Evolutionary conservation across 257 asterid genomes (phyloP), one percentile per base, ranked within the genome.

Genomic region (Perilla frutescens): DNA sequence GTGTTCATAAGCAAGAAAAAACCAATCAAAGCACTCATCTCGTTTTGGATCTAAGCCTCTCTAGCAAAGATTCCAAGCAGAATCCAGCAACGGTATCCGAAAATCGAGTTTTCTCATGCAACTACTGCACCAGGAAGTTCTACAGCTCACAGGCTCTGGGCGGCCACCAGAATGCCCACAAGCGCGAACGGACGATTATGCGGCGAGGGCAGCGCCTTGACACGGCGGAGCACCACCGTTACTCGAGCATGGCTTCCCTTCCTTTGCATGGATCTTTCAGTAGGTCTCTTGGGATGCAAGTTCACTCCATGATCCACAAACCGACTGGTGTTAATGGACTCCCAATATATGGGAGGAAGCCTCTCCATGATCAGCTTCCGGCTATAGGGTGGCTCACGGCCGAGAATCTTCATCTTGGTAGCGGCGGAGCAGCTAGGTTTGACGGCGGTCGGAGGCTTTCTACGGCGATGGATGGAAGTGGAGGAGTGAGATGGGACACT

Each of bases 111-210:
- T 92, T 90, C 72, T 81, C 98, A 4, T 92, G 98, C 88, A 92
- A 90, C 77, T 92, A 87, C 75, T 92, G 97, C 74, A 86, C 77
- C 36, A 76, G 91, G 15, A 92, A 86, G 55, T 92, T 92, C 80
- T 87, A 82, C 77, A 89, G 97, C 77, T 87, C 98, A 0, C 97
- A 92, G 66, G 98, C 98, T 3, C 78, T 92, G 0, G 98, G 97
- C 0, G 98, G 98, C 58, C 98, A 92, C 36, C 98, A 92, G 66
- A 92, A 92, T 49, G 98, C 97, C 1, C 98, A 92, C 79, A 92
- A 86, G 61, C 82, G 90, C 0, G 96, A 92, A 74, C 54, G 97
- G 57, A 84, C 89, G 8, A 82, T 88, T 2, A 91, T 92, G 0
- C 80, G 91, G 76, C 85, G 87, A 10, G 87, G 86, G 2, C 86